phyloP scores from a whole-genome alignment of 2,329 filamentous ascomycete genomes.

The Amphichorda felina region DNA sequence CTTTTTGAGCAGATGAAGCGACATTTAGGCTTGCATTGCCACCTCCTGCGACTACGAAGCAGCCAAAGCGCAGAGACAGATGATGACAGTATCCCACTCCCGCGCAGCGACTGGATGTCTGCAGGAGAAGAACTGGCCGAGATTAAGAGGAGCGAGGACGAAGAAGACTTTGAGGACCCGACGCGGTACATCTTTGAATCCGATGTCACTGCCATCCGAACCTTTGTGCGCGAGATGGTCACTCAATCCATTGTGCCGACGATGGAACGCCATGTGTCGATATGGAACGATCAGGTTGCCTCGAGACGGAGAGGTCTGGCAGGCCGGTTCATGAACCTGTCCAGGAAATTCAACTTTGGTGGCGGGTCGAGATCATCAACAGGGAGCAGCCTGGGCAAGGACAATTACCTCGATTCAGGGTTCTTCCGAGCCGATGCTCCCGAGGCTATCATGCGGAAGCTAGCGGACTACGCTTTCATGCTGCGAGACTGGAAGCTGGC shows the following conservation, averaged over 20 bases:
- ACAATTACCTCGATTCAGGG: slow-evolving; percentile 70
- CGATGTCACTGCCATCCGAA: slow-evolving; percentile 75
- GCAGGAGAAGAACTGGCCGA: slow-evolving; percentile 73
- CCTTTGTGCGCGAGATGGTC: slow-evolving; percentile 88
- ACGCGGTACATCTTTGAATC: slow-evolving; percentile 82
- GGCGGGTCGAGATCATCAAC: slow-evolving; percentile 49
- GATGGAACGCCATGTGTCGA: slow-evolving; percentile 84
- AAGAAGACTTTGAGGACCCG: slow-evolving; percentile 57
- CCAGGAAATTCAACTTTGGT: slow-evolving; percentile 82
- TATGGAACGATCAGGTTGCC: slow-evolving; percentile 97
- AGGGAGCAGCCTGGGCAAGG: slow-evolving; percentile 35
- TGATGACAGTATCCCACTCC: slow-evolving; percentile 76
- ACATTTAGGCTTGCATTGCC: slow-evolving; percentile 93
- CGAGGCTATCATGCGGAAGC: slow-evolving; percentile 83
- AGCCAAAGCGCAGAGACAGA: slow-evolving; percentile 79
- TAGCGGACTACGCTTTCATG: slow-evolving; percentile 96
- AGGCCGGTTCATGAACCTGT: slow-evolving; percentile 89
- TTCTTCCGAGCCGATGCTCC: slow-evolving; percentile 77
- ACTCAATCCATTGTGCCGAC: slow-evolving; percentile 89
- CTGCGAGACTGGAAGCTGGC: slow-evolving; percentile 91
- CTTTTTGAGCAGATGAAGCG: slow-evolving; percentile 98
- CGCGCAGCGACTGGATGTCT: slow-evolving; percentile 79
- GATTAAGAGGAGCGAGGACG: slow-evolving; percentile 54
- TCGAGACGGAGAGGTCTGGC: slow-evolving; percentile 79
- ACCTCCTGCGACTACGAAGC: slow-evolving; percentile 76